Base-by-base conservation (phyloP, 371 early-diverging fungal species). In the Batkoa obscura region DNA sequence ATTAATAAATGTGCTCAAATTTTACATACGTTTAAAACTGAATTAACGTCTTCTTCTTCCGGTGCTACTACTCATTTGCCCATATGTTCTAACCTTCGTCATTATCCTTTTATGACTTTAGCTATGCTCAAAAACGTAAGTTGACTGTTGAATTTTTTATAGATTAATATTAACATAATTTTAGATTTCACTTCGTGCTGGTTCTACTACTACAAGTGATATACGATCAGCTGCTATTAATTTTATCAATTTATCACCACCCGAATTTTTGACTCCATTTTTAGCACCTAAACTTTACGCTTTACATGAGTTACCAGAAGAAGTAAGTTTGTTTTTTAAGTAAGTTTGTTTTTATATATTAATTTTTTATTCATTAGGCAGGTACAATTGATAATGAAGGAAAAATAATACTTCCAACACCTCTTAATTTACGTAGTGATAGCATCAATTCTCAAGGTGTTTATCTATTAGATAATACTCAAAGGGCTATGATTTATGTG, bases 401-500 rank as follows among this genome's bases (percentile, higher is more conserved):
- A 12, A 67, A 66, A 1, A 67, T 73, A 31, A 62, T 80, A 5
- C 75, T 85, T 66, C 85, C 88, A 10, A 83, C 83, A 23, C 66
- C 76, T 0, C 64, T 90, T 61, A 90, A 88, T 54, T 66, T 91
- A 60, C 83, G 80, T 56, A 80, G 83, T 43, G 96, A 95, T 58
- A 79, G 78, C 54, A 71, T 96, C 9, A 81, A 85, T 58, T 76
- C 83, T 10, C 73, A 82, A 53, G 93, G 95, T 9, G 64, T 88
- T 15, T 94, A 81, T 66, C 67, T 96, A 58, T 66, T 96, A 46
- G 87, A 89, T 46, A 80, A 83, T 57, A 81, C 88, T 9, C 72
- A 77, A 43, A 83, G 86, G 51, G 76, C 88, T n/a, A 87, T 83
- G 61, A 53, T 96, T 38, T 95, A 90, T 89, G 71, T 96, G 23